Percentiles rank a stretch among this genome's conserved stretches.
phyloP scores from a whole-genome alignment of 768 basidiomycete genomes.

The Hygrophorus pudorinus region DNA sequence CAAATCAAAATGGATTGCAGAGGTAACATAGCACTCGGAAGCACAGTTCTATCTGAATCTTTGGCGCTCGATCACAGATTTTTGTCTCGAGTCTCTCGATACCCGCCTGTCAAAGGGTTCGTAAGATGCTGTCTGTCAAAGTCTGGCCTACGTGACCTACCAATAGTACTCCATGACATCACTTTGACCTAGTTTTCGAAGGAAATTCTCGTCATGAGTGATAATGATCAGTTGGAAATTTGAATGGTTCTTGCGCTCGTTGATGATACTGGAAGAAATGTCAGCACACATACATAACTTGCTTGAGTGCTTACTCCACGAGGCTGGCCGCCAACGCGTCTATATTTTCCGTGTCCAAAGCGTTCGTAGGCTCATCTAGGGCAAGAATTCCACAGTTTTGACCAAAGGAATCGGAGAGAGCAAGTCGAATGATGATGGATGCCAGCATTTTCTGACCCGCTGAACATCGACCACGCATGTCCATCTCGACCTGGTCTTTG shows the following conservation, averaged over 20 bases:
- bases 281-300: constrained; percentile 3
- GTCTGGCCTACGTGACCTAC: constrained; percentile 30
- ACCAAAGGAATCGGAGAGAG: constrained; percentile 94
- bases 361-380: constrained; percentile 96
- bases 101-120: constrained; percentile 57
- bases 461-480: constrained; percentile 97
- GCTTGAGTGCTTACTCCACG: constrained; percentile 59
- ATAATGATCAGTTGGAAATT: constrained; percentile 97
- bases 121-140: constrained; percentile 2
- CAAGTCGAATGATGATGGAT: constrained; percentile 94
- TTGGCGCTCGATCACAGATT: constrained; percentile 67
- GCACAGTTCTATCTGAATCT: constrained; percentile 42
- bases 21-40: not conserved
- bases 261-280: constrained; percentile 65
- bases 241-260: constrained; percentile 77
- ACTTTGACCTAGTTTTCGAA: constrained; percentile 79
- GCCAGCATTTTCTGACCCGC: constrained; percentile 99
- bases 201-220: constrained; percentile 95
- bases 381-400: constrained; percentile 98
- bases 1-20: not conserved
- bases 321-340: constrained; percentile 87
- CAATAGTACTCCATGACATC: constrained; percentile 96
- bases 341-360: constrained; percentile 92
- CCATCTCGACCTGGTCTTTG: constrained; percentile 98
- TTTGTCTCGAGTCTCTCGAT: constrained; percentile 57